Base-by-base conservation (phyloP, 2,329 filamentous ascomycete genomes). In the Colletotrichum higginsianum region DNA sequence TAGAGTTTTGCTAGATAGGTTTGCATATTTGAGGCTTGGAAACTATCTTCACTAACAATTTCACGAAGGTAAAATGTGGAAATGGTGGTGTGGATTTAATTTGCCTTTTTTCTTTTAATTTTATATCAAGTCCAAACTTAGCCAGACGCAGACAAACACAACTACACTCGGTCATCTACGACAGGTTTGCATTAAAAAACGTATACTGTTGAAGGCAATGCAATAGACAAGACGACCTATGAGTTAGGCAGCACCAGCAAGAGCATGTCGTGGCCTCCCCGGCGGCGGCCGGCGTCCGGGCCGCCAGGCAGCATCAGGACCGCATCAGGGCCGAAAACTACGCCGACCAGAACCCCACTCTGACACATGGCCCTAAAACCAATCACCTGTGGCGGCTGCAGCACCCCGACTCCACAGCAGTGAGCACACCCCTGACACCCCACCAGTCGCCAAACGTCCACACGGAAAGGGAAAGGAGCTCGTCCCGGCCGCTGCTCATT, bases 381-480 rank as follows among this genome's bases (percentile, higher is more conserved):
- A 62, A 62, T 62, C 60, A n/a, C 35, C 60, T 52, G 35, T 30
- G 16, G 16, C 46, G 15, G 15, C 46, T 42, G n/a, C 46, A 52
- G 42, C 15, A n/a, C 26, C 52, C 52, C 12, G 18, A 11, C 56
- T 40, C 56, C 56, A 46, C 56, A 16, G 30, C n/a, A 23, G 44
- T 18, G 18, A 26, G 18, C 56, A 26, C 5, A 1, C 47, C 21
- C 50, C 50, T 30, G 21, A 1, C 8, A 8, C 30, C 30, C 30
- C 30, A 35, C 35, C 35, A 8, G 18, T 38, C 52, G 30, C 30
- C 52, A 55, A 21, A 26, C 23, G 23, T 23, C 61, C 61, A 15
- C 61, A 63, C 61, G 30, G 23, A 63, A 63, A 55, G 61, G 61
- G 61, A 63, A 63, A 63, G 61, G 61, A 63, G 40, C 49, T 63